A percentile compares a stretch with the other conserved stretches of the same genome.
Conservation (phyloP, 257 asterid genomes). For the Plantago elongata region DNA sequence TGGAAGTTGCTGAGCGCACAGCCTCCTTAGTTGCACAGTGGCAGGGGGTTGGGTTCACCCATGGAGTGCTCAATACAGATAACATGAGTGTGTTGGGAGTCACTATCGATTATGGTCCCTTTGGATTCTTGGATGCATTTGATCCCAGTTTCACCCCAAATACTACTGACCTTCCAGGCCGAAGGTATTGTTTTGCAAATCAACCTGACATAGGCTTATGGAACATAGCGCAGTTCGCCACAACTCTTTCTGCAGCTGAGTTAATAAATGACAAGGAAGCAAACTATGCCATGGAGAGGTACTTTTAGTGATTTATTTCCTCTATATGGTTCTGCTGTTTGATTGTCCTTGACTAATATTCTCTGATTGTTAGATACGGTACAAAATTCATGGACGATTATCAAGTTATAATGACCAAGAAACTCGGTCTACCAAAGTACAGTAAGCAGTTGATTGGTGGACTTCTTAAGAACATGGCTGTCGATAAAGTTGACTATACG, state of each 20-base stretch:
- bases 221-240: conserved; percentile 84
- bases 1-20: conserved; percentile 91
- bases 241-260: conserved; percentile 66
- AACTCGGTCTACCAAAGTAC: conserved; percentile 87
- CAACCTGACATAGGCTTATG: conserved; percentile 97
- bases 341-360: conserved; percentile 15
- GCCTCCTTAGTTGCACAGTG: conserved; percentile 87
- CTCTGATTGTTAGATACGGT: conserved; percentile 57
- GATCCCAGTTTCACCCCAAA: conserved; percentile 99
- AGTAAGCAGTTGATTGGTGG: conserved; percentile 79
- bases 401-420: conserved; percentile 89
- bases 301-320: conserved; percentile 5
- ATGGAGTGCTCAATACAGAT: conserved; percentile 96
- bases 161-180: conserved; percentile 97
- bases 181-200: conserved; percentile 95
- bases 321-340: conserved; percentile 8
- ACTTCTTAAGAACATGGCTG: conserved; percentile 92
- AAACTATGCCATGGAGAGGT: conserved; percentile 92
- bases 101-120: conserved; percentile 97
- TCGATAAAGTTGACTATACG: conserved; percentile 98
- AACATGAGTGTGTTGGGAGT: conserved; percentile 96
- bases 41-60: conserved; percentile 99
- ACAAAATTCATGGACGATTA: conserved; percentile 90
- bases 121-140: conserved; percentile 95
- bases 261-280: conserved; percentile 77